phyloP scores from a whole-genome alignment of 495 filamentous ascomycete genomes.

The Aspergillus bertholletiae region DNA sequence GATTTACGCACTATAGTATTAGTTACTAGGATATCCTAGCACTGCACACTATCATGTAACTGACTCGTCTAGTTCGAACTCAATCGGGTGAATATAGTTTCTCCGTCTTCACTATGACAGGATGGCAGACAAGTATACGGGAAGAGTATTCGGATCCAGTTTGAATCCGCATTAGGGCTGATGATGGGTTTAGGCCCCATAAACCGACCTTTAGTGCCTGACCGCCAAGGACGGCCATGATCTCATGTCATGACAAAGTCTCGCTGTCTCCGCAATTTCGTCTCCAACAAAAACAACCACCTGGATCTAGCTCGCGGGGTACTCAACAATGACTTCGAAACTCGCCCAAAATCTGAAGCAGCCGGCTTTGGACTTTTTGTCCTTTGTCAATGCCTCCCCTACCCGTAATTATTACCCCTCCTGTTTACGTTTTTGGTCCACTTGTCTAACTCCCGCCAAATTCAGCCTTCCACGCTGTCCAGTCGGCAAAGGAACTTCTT shows the following conservation, averaged over 20 bases:
- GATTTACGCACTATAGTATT: too few species aligned
- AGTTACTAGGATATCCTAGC: too few species aligned
- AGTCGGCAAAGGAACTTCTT: constrained; percentile 69
- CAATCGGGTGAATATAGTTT: too few species aligned
- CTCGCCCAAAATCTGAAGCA: constrained; percentile 45
- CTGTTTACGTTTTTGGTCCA: not conserved
- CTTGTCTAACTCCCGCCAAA: constrained; percentile 18
- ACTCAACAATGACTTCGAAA: constrained; percentile 52
- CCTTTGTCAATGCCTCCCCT: constrained; percentile 91
- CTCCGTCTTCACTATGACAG: too few species aligned
- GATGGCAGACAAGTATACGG: too few species aligned
- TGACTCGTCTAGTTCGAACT: too few species aligned
- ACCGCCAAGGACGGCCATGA: constrained; percentile 14
- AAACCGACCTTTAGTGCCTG: constrained; percentile 1
- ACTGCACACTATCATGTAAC: too few species aligned
- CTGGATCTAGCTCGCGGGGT: constrained; percentile 15
- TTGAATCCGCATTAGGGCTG: not conserved
- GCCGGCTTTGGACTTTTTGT: constrained; percentile 77
- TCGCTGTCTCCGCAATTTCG: constrained; percentile 6
- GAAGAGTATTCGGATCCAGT: too few species aligned
- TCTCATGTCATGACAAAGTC: constrained; percentile 8
- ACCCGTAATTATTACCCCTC: constrained; percentile 62
- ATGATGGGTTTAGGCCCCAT: not conserved
- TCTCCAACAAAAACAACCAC: constrained; percentile 1
- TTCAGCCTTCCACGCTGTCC: constrained; percentile 90